Conservation (phyloP, 2,329 filamentous ascomycete species). For the Penicillium crustosum region DNA sequence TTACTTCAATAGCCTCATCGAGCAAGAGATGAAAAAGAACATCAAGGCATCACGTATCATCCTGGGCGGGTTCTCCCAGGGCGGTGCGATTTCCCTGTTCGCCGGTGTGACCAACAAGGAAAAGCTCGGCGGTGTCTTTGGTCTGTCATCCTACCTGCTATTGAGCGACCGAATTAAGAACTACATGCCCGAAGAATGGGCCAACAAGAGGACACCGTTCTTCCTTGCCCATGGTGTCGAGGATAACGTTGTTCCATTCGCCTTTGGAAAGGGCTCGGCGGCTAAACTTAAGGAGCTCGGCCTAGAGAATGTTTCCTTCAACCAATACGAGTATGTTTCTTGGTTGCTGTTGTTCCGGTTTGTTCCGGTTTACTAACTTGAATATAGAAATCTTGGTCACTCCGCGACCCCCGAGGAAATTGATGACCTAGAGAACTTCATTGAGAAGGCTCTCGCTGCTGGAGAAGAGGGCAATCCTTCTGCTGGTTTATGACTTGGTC, state of each 20-base stretch:
- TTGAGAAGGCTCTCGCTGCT: slow-evolving; percentile 54
- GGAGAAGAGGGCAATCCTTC: slow-evolving; percentile 37
- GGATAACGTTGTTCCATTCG: slow-evolving; percentile 70
- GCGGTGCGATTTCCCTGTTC: slow-evolving; percentile 82
- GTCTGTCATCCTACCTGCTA: slow-evolving; percentile 77
- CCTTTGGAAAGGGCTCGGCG: slow-evolving; percentile 67
- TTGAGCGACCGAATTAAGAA: slow-evolving; percentile 65
- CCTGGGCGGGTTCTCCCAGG: slow-evolving; percentile 67
- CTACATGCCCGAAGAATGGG: slow-evolving; percentile 54
- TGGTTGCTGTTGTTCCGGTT: not conserved
- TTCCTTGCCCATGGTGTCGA: slow-evolving; percentile 85
- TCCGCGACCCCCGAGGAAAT: slow-evolving; percentile 76
- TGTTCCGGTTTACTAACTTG: slow-evolving; percentile 11
- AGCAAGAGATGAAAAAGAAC: slow-evolving; percentile 74
- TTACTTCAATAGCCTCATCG: slow-evolving; percentile 77
- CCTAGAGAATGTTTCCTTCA: slow-evolving; percentile 68
- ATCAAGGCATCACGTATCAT: slow-evolving; percentile 82
- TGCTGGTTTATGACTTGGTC: slow-evolving; percentile 39
- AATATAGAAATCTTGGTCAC: slow-evolving; percentile 66
- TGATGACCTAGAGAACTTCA: slow-evolving; percentile 71
- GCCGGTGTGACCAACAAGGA: slow-evolving; percentile 70
- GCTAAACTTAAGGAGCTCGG: slow-evolving; percentile 68
- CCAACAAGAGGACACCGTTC: slow-evolving; percentile 75
- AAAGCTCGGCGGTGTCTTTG: slow-evolving; percentile 85
- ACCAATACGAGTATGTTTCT: slow-evolving; percentile 67